Conservation (phyloP, 1,284 basidiomycete genomes). For the Peniophora sp. region DNA sequence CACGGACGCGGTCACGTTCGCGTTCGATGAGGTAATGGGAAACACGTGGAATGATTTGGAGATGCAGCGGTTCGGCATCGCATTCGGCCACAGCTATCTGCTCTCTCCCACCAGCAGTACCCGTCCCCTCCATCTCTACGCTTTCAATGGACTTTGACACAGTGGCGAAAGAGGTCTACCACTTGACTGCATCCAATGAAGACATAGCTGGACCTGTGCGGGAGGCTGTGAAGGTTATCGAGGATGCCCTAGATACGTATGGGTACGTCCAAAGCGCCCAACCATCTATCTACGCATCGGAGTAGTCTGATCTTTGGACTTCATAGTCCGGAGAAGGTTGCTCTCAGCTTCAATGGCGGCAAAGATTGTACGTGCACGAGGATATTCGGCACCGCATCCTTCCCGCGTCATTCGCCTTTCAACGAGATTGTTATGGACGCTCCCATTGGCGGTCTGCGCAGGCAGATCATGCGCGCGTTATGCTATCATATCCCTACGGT, state of each 20-base stretch:
- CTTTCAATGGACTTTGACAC: slow-evolving; percentile 32
- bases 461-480: neutral
- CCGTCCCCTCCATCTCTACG: slow-evolving; percentile 2
- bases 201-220: slow-evolving; percentile 56
- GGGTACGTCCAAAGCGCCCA: slow-evolving; percentile 55
- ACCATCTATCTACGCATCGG: neutral
- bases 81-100: too few species aligned
- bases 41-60: too few species aligned
- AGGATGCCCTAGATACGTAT: slow-evolving; percentile 63
- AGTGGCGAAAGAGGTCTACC: slow-evolving; percentile 52
- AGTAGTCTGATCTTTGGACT: neutral
- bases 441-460: neutral
- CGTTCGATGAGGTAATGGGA: too few species aligned
- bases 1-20: too few species aligned
- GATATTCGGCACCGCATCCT: neutral
- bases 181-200: slow-evolving; percentile 43
- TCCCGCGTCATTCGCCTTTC: neutral
- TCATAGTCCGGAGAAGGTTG: slow-evolving; percentile 50
- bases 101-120: too few species aligned
- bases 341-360: slow-evolving; percentile 95
- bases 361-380: slow-evolving; percentile 80
- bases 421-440: neutral
- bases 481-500: neutral
- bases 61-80: too few species aligned
- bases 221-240: slow-evolving; percentile 74